Evolutionary conservation across 306 rosid species (phyloP).

Genomic region (Astragalus membranaceus): DNA sequence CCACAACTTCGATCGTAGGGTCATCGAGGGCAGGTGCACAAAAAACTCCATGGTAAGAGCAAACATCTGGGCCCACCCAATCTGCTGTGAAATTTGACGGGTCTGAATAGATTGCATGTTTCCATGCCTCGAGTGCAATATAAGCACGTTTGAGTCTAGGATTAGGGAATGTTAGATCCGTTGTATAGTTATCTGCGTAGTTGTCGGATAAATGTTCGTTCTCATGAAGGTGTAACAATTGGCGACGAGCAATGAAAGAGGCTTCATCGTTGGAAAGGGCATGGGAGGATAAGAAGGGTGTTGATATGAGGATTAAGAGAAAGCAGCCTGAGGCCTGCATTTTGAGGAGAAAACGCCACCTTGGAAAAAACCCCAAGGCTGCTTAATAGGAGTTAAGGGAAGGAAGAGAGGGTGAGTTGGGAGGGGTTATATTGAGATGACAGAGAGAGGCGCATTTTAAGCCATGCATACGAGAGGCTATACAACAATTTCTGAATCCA

Average conservation of each 20-base stretch:
- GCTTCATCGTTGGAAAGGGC: slow-evolving; percentile 49
- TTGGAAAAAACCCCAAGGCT: slow-evolving; percentile 26
- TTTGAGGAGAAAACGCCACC: background rate
- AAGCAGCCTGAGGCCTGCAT: slow-evolving; percentile 29
- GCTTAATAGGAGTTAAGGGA: background rate
- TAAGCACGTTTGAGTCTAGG: slow-evolving; percentile 47
- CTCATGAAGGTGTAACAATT: slow-evolving; percentile 33
- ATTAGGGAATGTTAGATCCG: slow-evolving; percentile 22
- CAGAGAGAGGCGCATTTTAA: background rate
- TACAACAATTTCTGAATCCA: slow-evolving; percentile 26
- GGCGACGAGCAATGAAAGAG: slow-evolving; percentile 47
- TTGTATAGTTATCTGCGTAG: slow-evolving; percentile 3
- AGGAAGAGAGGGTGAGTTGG: background rate
- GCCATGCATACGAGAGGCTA: slow-evolving; percentile 12
- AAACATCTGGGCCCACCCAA: slow-evolving; percentile 70
- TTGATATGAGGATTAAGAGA: slow-evolving; percentile 1
- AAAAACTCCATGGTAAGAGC: slow-evolving; percentile 58
- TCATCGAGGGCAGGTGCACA: slow-evolving; percentile 55
- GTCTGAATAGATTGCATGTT: slow-evolving; percentile 59
- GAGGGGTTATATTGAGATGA: slow-evolving; percentile 20
- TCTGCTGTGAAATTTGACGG: slow-evolving; percentile 44
- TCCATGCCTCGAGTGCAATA: slow-evolving; percentile 68
- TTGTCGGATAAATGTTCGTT: slow-evolving; percentile 37
- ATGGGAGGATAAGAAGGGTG: background rate
- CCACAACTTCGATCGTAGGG: slow-evolving; percentile 44